Evolutionary conservation across 768 basidiomycete genomes (phyloP).

Genomic region (Podaxis carcinomalis): DNA sequence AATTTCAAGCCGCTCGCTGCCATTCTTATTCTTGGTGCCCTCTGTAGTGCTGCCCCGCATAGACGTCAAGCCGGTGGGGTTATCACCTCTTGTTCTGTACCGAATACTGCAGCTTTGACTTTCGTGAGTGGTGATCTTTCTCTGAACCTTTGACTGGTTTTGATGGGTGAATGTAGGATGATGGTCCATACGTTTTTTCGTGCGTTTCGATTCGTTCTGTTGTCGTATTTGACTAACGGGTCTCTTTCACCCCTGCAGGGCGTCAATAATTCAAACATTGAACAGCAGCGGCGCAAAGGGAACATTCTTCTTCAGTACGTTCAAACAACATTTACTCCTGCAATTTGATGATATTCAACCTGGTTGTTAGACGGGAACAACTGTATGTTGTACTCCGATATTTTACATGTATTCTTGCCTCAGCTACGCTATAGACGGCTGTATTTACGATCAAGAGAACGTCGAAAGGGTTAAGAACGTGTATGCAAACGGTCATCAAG

Average conservation of each 20-base stretch:
- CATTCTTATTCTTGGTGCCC: background rate
- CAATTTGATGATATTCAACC: background rate
- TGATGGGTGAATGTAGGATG: slow-evolving; percentile 26
- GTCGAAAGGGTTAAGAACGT: slow-evolving; percentile 25
- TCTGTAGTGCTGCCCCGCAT: background rate
- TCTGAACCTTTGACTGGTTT: background rate
- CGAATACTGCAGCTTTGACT: slow-evolving; percentile 5
- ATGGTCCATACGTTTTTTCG: slow-evolving; percentile 38
- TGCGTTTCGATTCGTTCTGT: slow-evolving; percentile 13
- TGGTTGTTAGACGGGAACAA: slow-evolving; percentile 23
- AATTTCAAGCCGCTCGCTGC: background rate
- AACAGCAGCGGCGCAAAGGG: slow-evolving; percentile 23
- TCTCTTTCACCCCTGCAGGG: slow-evolving; percentile 9
- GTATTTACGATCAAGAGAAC: slow-evolving; percentile 26
- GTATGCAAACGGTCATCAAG: slow-evolving; percentile 27
- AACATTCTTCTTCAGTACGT: slow-evolving; percentile 29
- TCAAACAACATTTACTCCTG: background rate
- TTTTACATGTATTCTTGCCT: background rate
- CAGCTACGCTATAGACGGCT: slow-evolving; percentile 18
- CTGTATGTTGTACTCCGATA: slow-evolving; percentile 15
- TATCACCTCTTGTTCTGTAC: background rate
- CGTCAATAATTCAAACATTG: slow-evolving; percentile 18
- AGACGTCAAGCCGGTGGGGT: background rate
- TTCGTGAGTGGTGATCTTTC: background rate
- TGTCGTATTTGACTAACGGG: background rate